Evolutionary conservation across 257 asterid species (phyloP).

Genomic region (Linderniella brevidens): DNA sequence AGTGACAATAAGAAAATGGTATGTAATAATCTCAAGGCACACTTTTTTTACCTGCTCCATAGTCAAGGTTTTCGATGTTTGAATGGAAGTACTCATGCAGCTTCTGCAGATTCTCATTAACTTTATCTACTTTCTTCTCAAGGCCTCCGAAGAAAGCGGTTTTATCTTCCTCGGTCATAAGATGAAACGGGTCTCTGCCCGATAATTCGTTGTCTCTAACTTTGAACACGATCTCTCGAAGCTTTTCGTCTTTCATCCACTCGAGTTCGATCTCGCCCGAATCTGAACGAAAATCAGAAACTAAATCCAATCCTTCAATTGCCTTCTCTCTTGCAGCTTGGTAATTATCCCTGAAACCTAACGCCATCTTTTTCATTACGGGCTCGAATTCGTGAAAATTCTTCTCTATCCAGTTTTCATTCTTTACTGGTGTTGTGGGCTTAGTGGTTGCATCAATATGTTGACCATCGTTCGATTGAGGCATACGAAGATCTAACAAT

Average conservation of each 20-base stretch:
- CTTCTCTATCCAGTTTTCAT: constrained; percentile 66
- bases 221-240: constrained; percentile 66
- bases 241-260: constrained; percentile 91
- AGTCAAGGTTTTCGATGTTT: constrained; percentile 87
- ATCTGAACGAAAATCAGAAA: constrained; percentile 26
- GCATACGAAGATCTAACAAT: constrained; percentile 13
- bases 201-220: constrained; percentile 92
- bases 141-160: constrained; percentile 63
- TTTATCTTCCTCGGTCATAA: constrained; percentile 58
- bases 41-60: constrained; percentile 94
- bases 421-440: constrained; percentile 16
- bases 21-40: not conserved
- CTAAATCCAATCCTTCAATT: constrained; percentile 24
- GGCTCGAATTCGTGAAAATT: constrained; percentile 82
- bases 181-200: constrained; percentile 88
- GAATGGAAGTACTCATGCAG: constrained; percentile 83
- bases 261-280: constrained; percentile 47
- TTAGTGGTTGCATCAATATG: constrained; percentile 17
- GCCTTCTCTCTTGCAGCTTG: constrained; percentile 51
- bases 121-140: constrained; percentile 74
- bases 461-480: constrained; percentile 16
- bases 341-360: constrained; percentile 64
- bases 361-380: constrained; percentile 42
- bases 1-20: constrained; percentile 10
- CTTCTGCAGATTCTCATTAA: constrained; percentile 41